These are phyloP conservation scores for Ganoderma sinense DNA, from an alignment of 1,284 basidiomycete species.

Conservation along the genomic window DNA sequence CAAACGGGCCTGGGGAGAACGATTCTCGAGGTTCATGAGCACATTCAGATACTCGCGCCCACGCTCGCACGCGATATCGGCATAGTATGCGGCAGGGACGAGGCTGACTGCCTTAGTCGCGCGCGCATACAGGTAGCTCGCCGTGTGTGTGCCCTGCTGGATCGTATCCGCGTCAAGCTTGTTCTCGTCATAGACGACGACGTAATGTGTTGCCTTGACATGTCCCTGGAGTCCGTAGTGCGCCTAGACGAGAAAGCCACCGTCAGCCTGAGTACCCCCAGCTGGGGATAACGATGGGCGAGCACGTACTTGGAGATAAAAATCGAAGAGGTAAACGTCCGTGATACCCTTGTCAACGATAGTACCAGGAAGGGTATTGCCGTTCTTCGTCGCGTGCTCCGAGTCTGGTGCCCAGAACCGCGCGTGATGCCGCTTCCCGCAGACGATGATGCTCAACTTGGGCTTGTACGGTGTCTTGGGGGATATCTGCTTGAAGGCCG, in stretches of 20 bases:
- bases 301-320: slow-evolving; percentile 68
- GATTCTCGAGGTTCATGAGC: slow-evolving; percentile 56
- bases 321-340: slow-evolving; percentile 76
- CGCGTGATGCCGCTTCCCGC: slow-evolving; percentile 83
- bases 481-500: slow-evolving; percentile 63
- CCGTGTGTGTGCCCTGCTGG: slow-evolving; percentile 70
- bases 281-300: neutral
- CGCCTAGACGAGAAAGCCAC: slow-evolving; percentile 41
- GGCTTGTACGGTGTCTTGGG: slow-evolving; percentile 61
- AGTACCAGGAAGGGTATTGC: slow-evolving; percentile 79
- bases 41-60: slow-evolving; percentile 76
- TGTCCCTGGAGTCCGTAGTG: slow-evolving; percentile 74
- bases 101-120: slow-evolving; percentile 82
- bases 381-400: slow-evolving; percentile 60
- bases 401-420: slow-evolving; percentile 65
- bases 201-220: slow-evolving; percentile 76
- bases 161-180: slow-evolving; percentile 67
- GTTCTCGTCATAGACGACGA: slow-evolving; percentile 78
- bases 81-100: slow-evolving; percentile 78
- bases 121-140: slow-evolving; percentile 74
- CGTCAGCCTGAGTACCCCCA: neutral
- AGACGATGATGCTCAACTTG: slow-evolving; percentile 73
- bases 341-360: slow-evolving; percentile 80
- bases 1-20: slow-evolving; percentile 39
- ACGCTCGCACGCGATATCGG: slow-evolving; percentile 79